Conservation (phyloP, 495 filamentous ascomycete genomes). For the Parathielavia hyrcaniae region DNA sequence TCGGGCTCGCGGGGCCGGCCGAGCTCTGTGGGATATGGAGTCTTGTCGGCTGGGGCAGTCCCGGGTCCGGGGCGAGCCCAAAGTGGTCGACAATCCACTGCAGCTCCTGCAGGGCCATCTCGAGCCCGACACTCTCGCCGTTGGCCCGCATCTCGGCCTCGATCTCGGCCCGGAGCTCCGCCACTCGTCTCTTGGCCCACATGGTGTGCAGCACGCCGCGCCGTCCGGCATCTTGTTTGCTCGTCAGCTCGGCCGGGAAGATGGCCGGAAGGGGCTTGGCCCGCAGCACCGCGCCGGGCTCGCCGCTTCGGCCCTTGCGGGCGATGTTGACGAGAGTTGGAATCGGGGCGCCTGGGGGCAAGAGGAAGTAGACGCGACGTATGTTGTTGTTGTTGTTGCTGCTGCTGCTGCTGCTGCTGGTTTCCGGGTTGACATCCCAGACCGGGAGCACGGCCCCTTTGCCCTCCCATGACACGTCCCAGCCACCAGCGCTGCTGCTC, state of each 20-base stretch:
- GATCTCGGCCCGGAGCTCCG: conserved; percentile 67
- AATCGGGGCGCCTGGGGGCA: conserved; percentile 59
- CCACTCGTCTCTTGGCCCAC: conserved; percentile 72
- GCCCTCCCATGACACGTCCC: conserved; percentile 72
- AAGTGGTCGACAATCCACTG: conserved; percentile 78
- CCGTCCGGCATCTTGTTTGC: conserved; percentile 58
- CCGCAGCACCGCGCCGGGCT: conserved; percentile 30
- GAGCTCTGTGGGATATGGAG: conserved; percentile 28
- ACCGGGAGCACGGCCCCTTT: conserved; percentile 62
- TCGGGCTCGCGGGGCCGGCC: conserved; percentile 45
- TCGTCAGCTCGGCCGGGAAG: conserved; percentile 64
- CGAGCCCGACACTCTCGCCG: conserved; percentile 67
- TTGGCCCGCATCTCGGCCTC: conserved; percentile 55
- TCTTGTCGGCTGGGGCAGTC: conserved; percentile 25
- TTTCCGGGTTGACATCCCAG: conserved; percentile 42
- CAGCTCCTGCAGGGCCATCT: conserved; percentile 74
- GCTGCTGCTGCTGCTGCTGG: conserved; percentile 7
- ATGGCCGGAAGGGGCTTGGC: conserved; percentile 76
- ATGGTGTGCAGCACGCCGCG: conserved; percentile 76
- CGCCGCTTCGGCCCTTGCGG: conserved; percentile 37
- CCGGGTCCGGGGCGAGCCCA: conserved; percentile 45
- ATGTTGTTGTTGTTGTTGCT: conserved; percentile 25
- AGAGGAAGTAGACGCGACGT: conserved; percentile 67
- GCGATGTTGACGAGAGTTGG: conserved; percentile 62
- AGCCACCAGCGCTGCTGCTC: conserved; percentile 35